A percentile compares a stretch with the other conserved stretches of the same genome.
These are phyloP conservation scores for Golubevia sp. DNA, from an alignment of 1,284 basidiomycete genomes.

Conservation along the genomic window DNA sequence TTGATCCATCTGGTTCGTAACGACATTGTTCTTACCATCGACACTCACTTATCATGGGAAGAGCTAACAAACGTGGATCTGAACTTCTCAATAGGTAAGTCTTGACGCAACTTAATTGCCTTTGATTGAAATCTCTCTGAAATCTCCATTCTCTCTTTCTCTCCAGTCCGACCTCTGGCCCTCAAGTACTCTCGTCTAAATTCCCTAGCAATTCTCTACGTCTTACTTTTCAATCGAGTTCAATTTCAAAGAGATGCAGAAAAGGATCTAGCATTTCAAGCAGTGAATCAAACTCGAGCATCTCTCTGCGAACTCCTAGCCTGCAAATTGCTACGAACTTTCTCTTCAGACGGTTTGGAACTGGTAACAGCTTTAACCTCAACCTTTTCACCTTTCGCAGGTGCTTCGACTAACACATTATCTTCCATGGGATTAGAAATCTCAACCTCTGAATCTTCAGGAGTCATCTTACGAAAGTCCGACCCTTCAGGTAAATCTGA, in stretches of 20 bases:
- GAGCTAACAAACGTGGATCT: constrained; percentile 44
- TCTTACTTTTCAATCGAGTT: constrained; percentile 83
- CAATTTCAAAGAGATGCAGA: constrained; percentile 73
- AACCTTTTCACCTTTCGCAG: constrained; percentile 5
- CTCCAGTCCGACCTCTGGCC: constrained; percentile 38
- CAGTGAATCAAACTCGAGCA: constrained; percentile 77
- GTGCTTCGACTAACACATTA: background rate
- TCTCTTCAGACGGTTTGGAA: constrained; percentile 65
- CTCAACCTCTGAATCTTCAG: background rate
- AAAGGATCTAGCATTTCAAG: constrained; percentile 63
- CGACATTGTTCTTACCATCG: constrained; percentile 38
- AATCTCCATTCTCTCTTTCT: background rate
- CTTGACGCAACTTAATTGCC: background rate
- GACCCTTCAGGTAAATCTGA: background rate
- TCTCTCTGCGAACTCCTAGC: constrained; percentile 86
- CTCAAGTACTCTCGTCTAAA: constrained; percentile 39
- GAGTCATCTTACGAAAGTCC: too few relatives aligned
- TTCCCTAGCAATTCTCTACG: constrained; percentile 75
- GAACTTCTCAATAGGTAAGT: constrained; percentile 31
- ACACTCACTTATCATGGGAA: constrained; percentile 45
- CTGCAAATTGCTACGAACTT: constrained; percentile 73
- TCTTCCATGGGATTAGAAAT: background rate
- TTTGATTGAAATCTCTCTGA: background rate
- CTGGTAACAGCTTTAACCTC: constrained; percentile 81
- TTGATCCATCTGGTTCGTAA: constrained; percentile 32